phyloP scores from a whole-genome alignment of 2,329 filamentous ascomycete genomes.

The Botrytis paeoniae region DNA sequence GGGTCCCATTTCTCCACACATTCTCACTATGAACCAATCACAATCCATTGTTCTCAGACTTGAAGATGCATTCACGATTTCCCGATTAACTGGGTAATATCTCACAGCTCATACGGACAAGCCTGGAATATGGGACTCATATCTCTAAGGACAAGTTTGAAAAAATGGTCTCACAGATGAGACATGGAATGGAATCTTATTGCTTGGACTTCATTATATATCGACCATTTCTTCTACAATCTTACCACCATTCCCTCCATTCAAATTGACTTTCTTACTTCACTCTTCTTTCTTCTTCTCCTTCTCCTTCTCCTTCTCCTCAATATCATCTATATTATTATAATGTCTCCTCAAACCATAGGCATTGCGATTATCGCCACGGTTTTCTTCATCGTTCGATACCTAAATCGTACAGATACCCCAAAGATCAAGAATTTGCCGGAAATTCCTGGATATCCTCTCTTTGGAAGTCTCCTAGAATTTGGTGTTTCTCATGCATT shows the following conservation, averaged over 20 bases:
- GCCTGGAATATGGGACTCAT: background rate
- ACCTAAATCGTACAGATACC: conserved; percentile 23
- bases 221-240: background rate
- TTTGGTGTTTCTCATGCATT: conserved; percentile 23
- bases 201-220: background rate
- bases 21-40: background rate
- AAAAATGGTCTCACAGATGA: background rate
- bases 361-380: conserved; percentile 15
- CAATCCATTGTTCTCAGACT: background rate
- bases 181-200: background rate
- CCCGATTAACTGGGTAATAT: background rate
- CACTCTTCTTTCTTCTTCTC: background rate
- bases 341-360: conserved; percentile 20
- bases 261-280: background rate
- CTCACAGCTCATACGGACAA: background rate
- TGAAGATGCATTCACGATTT: background rate
- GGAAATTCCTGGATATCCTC: conserved; percentile 23
- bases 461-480: conserved; percentile 23
- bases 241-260: background rate
- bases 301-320: background rate
- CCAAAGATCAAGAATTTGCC: conserved; percentile 23
- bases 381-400: conserved; percentile 12
- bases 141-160: background rate
- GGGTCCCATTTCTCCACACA: background rate
- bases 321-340: background rate